Base-by-base conservation (phyloP, 306 rosid genomes). In the Trifolium repens region DNA sequence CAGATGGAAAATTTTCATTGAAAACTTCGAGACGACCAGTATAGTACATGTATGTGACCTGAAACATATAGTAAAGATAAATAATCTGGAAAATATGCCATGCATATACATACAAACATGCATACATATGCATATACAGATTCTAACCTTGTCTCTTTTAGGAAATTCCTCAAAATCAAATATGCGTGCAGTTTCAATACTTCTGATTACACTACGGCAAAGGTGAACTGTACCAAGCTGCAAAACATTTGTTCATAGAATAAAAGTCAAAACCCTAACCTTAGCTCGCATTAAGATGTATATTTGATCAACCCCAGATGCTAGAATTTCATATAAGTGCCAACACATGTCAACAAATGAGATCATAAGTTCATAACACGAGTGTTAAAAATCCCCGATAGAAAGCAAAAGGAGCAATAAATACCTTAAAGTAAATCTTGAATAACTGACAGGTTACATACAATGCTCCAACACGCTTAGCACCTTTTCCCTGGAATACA, bases 151-250 rank as follows among this genome's bases (percentile, higher is more conserved):
- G 79, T 94, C 99, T 84, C 91, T 84, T 80, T 71, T 94, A 58
- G 99, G 97, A 80, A 94, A 94, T 79, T 94, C 99, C 88, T 92
- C 96, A 75, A 94, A 94, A 82, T 94, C 97, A 88, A 94, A 94
- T 84, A 92, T 89, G 17, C 93, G 87, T 9, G 97, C 96, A 69
- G 96, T 94, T 87, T 94, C 99, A 84, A 94, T 94, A 81, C 97
- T 94, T 80, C 99, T 84, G 78, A 94, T 94, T 43, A 92, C 93
- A 89, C 99, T 94, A 50, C 99, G 92, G 84, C 99, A 94, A 69
- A 94, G 93, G 82, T 94, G 89, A 77, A 92, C 97, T 16, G 97
- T 92, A 79, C 98, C 98, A 78, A 94, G 97, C 97, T 94, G 90
- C 91, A 85, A 78, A 63, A 79, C 53, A 85, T 59, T 74, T 66